Conservation (phyloP, 768 basidiomycete genomes). For the Suillus spraguei region DNA sequence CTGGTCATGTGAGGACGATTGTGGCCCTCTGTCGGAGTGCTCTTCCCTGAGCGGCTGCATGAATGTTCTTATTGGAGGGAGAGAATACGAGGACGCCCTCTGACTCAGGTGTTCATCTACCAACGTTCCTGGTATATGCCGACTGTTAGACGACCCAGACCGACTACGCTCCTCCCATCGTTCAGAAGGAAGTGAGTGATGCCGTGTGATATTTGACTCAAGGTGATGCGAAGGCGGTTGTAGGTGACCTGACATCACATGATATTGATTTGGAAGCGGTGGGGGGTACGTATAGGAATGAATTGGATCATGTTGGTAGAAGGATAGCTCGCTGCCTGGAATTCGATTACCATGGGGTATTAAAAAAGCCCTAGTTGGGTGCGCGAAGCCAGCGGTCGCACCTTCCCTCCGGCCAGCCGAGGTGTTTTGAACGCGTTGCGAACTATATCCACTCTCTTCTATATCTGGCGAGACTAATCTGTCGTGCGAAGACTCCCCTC, state of each 20-base stretch:
- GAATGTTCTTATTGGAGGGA: constrained; percentile 31
- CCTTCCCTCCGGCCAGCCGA: constrained; percentile 2
- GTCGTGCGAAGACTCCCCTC: constrained; percentile 8
- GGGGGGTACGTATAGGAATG: constrained; percentile 29
- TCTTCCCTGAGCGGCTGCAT: constrained; percentile 26
- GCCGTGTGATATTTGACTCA: constrained; percentile 27
- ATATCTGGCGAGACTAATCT: constrained; percentile 6
- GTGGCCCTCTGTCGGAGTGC: constrained; percentile 23
- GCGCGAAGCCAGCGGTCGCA: neutral
- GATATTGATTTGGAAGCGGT: constrained; percentile 21
- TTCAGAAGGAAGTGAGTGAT: constrained; percentile 28
- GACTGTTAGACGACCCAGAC: constrained; percentile 24
- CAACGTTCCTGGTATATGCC: constrained; percentile 14
- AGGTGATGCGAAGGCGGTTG: constrained; percentile 18
- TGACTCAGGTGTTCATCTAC: constrained; percentile 22
- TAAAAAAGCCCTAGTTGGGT: constrained; percentile 21
- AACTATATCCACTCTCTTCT: constrained; percentile 10
- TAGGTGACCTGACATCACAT: constrained; percentile 21
- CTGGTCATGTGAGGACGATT: constrained; percentile 31
- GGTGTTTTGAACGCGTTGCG: constrained; percentile 8
- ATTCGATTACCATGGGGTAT: constrained; percentile 28
- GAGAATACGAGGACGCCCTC: constrained; percentile 21
- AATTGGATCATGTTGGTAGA: constrained; percentile 19
- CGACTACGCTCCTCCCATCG: constrained; percentile 28
- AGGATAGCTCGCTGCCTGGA: constrained; percentile 36